A percentile compares a stretch with the other conserved stretches of the same genome.
Evolutionary conservation across 805 yeast species (phyloP).

Genomic region (Schizosaccharomyces cryophilus): DNA sequence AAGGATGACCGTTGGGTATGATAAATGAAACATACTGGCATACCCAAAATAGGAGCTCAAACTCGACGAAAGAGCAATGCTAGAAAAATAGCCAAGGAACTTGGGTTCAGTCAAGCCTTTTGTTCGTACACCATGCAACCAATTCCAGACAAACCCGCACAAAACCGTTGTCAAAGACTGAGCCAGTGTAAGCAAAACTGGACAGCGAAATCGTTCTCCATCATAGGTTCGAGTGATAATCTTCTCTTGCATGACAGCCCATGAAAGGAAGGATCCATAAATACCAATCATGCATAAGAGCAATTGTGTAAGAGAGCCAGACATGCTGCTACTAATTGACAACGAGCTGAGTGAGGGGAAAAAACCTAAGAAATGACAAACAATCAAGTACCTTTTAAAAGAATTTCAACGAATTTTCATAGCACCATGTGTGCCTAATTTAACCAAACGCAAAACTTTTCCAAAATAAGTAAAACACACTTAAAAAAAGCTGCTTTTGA

Average conservation of each 20-base stretch:
- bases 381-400: no score
- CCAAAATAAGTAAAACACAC: no score
- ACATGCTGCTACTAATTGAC: not conserved
- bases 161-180: not conserved
- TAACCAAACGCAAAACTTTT: no score
- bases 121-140: not conserved
- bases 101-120: not conserved
- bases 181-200: not conserved
- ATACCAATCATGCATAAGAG: constrained; percentile 12
- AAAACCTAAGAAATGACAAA: not conserved
- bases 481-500: no score
- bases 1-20: constrained; percentile 56
- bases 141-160: not conserved
- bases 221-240: constrained; percentile 47
- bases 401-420: no score
- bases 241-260: constrained; percentile 85
- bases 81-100: not conserved
- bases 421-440: no score
- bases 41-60: constrained; percentile 66
- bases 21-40: constrained; percentile 55
- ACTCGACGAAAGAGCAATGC: constrained; percentile 40
- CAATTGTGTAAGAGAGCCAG: constrained; percentile 1
- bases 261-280: constrained; percentile 62
- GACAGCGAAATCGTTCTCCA: not conserved
- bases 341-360: not conserved